Percentiles rank a stretch among this genome's conserved stretches.
These are phyloP conservation scores for Periconia digitata DNA, from an alignment of 2,329 filamentous ascomycete genomes.

Conservation along the genomic window DNA sequence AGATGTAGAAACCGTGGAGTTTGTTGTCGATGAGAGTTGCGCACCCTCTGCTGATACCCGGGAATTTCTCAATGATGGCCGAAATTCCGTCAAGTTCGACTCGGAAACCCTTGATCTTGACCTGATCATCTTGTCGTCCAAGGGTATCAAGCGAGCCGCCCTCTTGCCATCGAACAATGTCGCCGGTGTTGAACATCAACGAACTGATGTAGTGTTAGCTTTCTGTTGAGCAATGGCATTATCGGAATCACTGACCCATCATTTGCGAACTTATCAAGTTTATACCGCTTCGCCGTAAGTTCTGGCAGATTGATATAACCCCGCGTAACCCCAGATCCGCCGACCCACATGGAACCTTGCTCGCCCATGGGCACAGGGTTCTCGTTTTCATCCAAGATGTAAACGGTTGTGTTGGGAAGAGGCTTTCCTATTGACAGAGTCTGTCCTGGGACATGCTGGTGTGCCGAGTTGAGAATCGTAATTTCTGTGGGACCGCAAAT, in stretches of 20 bases:
- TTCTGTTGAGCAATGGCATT: conserved; percentile 10
- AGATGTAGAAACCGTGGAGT: conserved; percentile 55
- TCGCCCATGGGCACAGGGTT: conserved; percentile 51
- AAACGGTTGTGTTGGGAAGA: conserved; percentile 59
- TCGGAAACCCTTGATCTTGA: conserved; percentile 64
- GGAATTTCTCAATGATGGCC: conserved; percentile 40
- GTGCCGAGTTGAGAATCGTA: conserved; percentile 62
- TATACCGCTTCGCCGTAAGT: conserved; percentile 54
- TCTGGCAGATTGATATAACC: conserved; percentile 59
- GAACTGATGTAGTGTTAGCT: conserved; percentile 7
- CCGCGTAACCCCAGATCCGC: conserved; percentile 57
- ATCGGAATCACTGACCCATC: conserved; percentile 48
- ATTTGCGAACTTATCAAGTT: conserved; percentile 53
- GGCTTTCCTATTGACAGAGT: conserved; percentile 58
- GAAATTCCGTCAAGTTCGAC: conserved; percentile 63
- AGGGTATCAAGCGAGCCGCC: conserved; percentile 59
- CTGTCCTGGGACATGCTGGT: conserved; percentile 51
- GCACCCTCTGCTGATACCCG: conserved; percentile 51
- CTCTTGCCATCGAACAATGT: conserved; percentile 57
- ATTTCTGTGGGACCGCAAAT: conserved; percentile 63
- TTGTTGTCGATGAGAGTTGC: conserved; percentile 50
- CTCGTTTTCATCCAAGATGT: conserved; percentile 54
- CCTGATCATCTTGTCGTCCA: conserved; percentile 62
- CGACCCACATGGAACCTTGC: conserved; percentile 60
- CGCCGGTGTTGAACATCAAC: conserved; percentile 63